Evolutionary conservation across 1,139 yeast species (phyloP).

Genomic region (Chernovozyma sophiae-reginae): DNA sequence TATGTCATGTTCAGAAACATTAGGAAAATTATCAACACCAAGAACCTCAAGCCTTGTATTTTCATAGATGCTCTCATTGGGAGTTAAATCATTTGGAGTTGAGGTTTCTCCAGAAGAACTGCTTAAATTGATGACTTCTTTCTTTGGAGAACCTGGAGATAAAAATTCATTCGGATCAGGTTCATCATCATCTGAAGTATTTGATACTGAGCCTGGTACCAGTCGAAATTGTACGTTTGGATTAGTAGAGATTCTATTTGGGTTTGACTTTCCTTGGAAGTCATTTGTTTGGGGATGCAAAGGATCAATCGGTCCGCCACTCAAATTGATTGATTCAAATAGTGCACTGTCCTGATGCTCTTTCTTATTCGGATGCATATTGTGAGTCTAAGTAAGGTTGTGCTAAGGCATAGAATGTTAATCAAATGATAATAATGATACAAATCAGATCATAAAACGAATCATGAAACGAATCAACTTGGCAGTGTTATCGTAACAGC

Average conservation of each 20-base stretch:
- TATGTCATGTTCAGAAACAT: conserved; percentile 15
- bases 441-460: too few relatives aligned
- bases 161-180: conserved; percentile 24
- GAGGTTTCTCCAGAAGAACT: conserved; percentile 9
- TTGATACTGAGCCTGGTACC: conserved; percentile 14
- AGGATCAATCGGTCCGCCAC: background rate
- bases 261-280: background rate
- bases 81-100: conserved; percentile 5
- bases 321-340: conserved; percentile 5
- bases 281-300: background rate
- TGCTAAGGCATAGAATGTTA: too few relatives aligned
- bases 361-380: too few relatives aligned
- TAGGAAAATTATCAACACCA: conserved; percentile 5
- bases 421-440: too few relatives aligned
- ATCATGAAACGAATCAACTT: too few relatives aligned
- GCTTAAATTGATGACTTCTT: background rate
- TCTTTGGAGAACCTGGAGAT: conserved; percentile 12
- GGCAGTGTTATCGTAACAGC: too few relatives aligned
- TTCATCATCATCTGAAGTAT: conserved; percentile 21
- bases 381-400: too few relatives aligned
- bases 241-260: background rate
- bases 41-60: background rate
- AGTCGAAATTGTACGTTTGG: background rate
- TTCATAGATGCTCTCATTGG: conserved; percentile 2
- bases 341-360: background rate